Base-by-base conservation (phyloP, 345 rosid genomes). In the Linum tenue region DNA sequence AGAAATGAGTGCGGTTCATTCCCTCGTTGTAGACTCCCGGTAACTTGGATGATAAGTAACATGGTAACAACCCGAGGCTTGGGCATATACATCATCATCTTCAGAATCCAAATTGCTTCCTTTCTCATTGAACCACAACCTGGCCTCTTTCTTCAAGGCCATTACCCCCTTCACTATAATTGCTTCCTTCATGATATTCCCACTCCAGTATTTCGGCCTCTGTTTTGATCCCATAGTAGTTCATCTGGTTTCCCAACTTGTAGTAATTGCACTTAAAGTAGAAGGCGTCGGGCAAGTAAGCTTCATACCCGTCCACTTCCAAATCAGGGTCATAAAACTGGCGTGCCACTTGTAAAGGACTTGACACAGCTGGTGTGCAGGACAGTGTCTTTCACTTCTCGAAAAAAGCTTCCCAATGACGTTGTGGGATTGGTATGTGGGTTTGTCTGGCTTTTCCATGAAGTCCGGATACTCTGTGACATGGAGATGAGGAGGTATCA, bases 1-100 rank as follows among this genome's bases (percentile, higher is more conserved):
- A 82, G 64, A 70, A 86, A 72, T 89, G 96, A 50, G 79, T 78
- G 1, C 84, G 81, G 8, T 77, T 63, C 76, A 83, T 56, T 63
- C 86, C 92, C 55, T 83, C 89, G 1, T 86, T 82, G 72, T 82
- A 85, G 64, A 63, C 37, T 87, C 92, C 85, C 85, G 86, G 41
- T 72, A 86, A 38, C 10, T 60, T n/a, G 70, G 76, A 61, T 89
- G 96, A 70, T 89, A 86, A 0, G 94, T 89, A 11, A 85, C 96
- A 66, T 86, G 55, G 72, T 86, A 86, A 87, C 94, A 89, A 22
- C 94, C 94, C 0, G 96, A 86, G 9, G 96, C 89, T 72, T 82
- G 82, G 7, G 89, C 86, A n/a, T 72, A 65, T 14, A 44, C 63
- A 48, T 80, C 73, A 15, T 61, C 75, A 15, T 16, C 60, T 3